Evolutionary conservation across 1,139 yeast genomes (phyloP).

Genomic region (Saccharomyces hybrid): DNA sequence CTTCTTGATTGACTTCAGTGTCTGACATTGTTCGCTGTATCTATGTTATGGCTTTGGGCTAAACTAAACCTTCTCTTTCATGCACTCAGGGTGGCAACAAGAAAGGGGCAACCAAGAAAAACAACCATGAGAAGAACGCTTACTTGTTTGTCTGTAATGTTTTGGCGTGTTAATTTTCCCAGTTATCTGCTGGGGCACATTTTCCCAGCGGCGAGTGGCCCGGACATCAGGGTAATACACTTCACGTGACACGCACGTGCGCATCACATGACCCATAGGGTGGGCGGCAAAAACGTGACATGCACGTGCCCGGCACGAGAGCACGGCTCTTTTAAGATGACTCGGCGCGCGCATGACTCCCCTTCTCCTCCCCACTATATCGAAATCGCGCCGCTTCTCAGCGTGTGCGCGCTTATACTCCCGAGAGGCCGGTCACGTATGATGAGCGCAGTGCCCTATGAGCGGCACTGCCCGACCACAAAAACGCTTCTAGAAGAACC

Average conservation of each 20-base stretch:
- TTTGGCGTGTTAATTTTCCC: background rate
- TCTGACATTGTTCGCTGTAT: constrained; percentile 25
- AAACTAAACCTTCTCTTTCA: background rate
- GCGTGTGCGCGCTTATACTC: too few relatives aligned
- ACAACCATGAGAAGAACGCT: background rate
- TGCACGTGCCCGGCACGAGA: background rate
- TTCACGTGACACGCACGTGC: too few relatives aligned
- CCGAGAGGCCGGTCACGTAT: too few relatives aligned
- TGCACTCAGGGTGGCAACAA: background rate
- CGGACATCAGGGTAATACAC: too few relatives aligned
- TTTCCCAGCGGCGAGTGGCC: too few relatives aligned
- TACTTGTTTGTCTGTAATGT: background rate
- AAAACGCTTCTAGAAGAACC: background rate
- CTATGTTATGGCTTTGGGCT: background rate
- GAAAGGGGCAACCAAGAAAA: background rate
- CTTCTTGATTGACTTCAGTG: constrained; percentile 18
- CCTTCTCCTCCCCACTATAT: too few relatives aligned
- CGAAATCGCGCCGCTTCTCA: too few relatives aligned
- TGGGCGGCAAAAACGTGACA: background rate
- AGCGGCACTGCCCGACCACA: background rate
- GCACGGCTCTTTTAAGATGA: background rate
- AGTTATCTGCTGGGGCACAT: too few relatives aligned
- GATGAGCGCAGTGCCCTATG: too few relatives aligned
- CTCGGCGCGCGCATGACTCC: background rate
- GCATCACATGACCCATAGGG: background rate